Conservation (phyloP, 2,329 filamentous ascomycete genomes). For the Aspergillus cejpii region DNA sequence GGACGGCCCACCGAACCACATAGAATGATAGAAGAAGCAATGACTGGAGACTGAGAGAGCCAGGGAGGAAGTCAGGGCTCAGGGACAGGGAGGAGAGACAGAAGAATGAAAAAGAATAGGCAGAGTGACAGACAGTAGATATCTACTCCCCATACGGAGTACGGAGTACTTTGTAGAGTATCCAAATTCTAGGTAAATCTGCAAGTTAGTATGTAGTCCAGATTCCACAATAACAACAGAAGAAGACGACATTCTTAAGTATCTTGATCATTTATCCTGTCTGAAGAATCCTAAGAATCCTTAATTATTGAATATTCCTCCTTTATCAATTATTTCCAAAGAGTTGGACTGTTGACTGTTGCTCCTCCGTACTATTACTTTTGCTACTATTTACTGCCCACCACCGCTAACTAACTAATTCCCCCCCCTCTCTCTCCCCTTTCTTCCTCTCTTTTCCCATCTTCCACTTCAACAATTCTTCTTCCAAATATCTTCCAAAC, state of each 20-base stretch:
- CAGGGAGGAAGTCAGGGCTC: neutral
- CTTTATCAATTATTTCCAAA: neutral
- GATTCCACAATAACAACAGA: no score
- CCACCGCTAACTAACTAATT: no score
- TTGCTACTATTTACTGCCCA: neutral
- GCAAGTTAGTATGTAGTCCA: no score
- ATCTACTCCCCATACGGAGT: no score
- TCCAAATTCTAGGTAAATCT: no score
- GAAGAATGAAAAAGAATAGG: no score
- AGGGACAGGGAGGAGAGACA: neutral
- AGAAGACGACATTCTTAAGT: no score
- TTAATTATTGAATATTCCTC: no score
- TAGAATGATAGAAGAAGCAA: slow-evolving; percentile 20
- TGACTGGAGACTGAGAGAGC: neutral
- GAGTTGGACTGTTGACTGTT: neutral
- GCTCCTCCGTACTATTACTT: neutral
- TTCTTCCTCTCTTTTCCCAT: slow-evolving; percentile 13
- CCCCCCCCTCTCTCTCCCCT: slow-evolving; percentile 11
- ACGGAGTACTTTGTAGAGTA: no score
- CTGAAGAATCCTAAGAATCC: no score
- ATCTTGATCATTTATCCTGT: no score
- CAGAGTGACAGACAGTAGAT: no score
- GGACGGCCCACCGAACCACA: slow-evolving; percentile 38
- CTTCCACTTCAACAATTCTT: slow-evolving; percentile 4
- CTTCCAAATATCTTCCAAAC: slow-evolving; percentile 1